These are phyloP conservation scores for Fusarium sp. DNA, from an alignment of 2,329 filamentous ascomycete genomes.

Conservation along the genomic window DNA sequence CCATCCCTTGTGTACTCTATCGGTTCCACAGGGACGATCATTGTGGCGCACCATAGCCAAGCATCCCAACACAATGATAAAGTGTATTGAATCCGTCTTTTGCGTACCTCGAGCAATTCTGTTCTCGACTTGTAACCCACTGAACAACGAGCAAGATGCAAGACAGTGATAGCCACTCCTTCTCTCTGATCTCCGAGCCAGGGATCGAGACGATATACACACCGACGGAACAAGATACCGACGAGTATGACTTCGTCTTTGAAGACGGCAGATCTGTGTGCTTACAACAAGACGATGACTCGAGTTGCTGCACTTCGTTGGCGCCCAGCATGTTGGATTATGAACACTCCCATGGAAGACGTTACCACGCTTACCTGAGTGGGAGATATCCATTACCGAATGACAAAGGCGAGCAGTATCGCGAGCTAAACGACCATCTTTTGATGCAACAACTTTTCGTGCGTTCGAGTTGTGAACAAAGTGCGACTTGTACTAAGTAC, in stretches of 20 bases:
- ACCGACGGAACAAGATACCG: conserved; percentile 45
- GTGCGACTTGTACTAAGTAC: conserved; percentile 1
- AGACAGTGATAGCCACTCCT: conserved; percentile 44
- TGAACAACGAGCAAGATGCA: conserved; percentile 27
- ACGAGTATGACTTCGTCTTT: conserved; percentile 48
- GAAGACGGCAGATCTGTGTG: conserved; percentile 38
- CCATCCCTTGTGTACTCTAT: conserved; percentile 18
- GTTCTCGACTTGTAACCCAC: not conserved
- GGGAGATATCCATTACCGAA: conserved; percentile 61
- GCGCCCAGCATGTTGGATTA: conserved; percentile 49
- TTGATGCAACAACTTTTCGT: conserved; percentile 59
- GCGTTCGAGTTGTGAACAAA: conserved; percentile 12
- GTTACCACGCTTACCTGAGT: conserved; percentile 58
- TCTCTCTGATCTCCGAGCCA: conserved; percentile 47
- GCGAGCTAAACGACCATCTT: conserved; percentile 59
- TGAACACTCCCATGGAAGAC: conserved; percentile 50
- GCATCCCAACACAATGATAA: conserved; percentile 33
- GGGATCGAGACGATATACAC: conserved; percentile 42
- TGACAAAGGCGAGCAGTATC: conserved; percentile 57
- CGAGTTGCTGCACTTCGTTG: conserved; percentile 49
- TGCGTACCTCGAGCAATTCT: not conserved
- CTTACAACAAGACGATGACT: conserved; percentile 42
- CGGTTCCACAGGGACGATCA: conserved; percentile 35
- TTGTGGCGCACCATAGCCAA: conserved; percentile 26
- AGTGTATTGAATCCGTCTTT: conserved; percentile 17